These are phyloP conservation scores for Sporothrix euskadiensis DNA, from an alignment of 2,329 filamentous ascomycete genomes.

Conservation along the genomic window DNA sequence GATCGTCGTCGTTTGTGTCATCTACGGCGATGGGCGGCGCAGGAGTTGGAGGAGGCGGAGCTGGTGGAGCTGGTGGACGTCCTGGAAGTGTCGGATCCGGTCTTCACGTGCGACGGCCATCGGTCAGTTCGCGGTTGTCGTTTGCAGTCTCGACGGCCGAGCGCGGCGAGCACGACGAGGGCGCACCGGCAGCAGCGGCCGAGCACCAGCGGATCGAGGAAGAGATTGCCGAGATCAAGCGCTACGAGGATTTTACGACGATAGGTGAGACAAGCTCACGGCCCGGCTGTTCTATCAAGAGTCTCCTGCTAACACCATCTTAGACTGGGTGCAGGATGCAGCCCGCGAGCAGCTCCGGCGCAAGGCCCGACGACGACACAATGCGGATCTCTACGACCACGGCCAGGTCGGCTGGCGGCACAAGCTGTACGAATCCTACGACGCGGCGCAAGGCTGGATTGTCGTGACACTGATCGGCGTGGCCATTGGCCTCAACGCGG, in stretches of 20 bases:
- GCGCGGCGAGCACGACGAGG: conserved; percentile 50
- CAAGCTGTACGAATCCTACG: conserved; percentile 81
- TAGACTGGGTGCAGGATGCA: conserved; percentile 96
- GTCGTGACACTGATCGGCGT: conserved; percentile 90
- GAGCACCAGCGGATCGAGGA: conserved; percentile 77
- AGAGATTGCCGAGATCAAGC: conserved; percentile 95
- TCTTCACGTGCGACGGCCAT: conserved; percentile 47
- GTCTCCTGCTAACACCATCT: neutral
- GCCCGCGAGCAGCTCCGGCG: conserved; percentile 83
- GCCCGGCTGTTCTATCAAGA: no score
- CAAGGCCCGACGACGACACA: conserved; percentile 70
- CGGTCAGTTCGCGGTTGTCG: conserved; percentile 65
- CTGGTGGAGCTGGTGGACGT: neutral
- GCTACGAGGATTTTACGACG: conserved; percentile 98
- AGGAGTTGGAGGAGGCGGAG: neutral
- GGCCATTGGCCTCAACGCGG: conserved; percentile 92
- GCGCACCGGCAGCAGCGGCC: conserved; percentile 49
- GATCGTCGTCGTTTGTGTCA: conserved; percentile 27
- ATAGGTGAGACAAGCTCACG: conserved; percentile 58
- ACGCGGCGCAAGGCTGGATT: conserved; percentile 96
- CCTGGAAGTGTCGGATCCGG: neutral
- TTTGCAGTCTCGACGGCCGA: conserved; percentile 64
- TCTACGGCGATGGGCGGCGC: conserved; percentile 1
- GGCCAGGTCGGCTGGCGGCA: conserved; percentile 75
- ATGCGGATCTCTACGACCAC: conserved; percentile 68